Evolutionary conservation across 139 green algal genomes (phyloP), one percentile per base, ranked within the genome.

Genomic region (Prasinococcaceae sp.): DNA sequence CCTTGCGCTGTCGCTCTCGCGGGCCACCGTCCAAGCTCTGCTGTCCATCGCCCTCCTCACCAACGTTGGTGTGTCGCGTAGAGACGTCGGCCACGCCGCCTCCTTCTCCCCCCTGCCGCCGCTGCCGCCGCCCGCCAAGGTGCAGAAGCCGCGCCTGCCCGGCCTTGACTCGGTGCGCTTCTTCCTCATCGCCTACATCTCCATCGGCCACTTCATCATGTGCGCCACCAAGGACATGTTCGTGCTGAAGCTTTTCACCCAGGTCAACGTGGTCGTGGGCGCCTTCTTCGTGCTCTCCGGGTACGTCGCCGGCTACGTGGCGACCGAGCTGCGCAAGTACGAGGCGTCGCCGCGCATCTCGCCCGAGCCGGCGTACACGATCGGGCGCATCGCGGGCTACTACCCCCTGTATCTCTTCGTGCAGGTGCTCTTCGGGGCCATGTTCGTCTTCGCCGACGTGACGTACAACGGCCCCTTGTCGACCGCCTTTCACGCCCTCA

Each of bases 161-260:
- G 49, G 38, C 29, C 32, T 66, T 5, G 58, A 66, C 27, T 55
- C 50, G 4, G 33, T 55, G 4, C 36, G 58, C 23, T 66, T 66
- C 42, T 66, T 66, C 46, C 49, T 66, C 6, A 66, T 66, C 49
- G 27, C 48, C 30, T 66, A 66, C 58, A 66, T 66, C 30, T 48
- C 45, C 32, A 39, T 46, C n/a, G 58, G 58, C 3, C 58, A 66
- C 38, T 66, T 66, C 49, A 54, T 66, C 58, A 49, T 49, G 25
- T 66, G 38, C 49, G 43, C 29, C 38, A 58, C 58, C n/a, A 51
- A 44, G 24, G 25, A 58, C 30, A 5, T 30, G 17, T 42, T 59
- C 24, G 2, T 48, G n/a, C 30, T 60, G 26, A 32, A 33, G n/a
- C 2, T 54, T 1, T 54, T 66, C 22, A 32, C 39, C 19, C 58